Base-by-base conservation (phyloP, 2,329 filamentous ascomycete species). In the Aspergillus sp. region DNA sequence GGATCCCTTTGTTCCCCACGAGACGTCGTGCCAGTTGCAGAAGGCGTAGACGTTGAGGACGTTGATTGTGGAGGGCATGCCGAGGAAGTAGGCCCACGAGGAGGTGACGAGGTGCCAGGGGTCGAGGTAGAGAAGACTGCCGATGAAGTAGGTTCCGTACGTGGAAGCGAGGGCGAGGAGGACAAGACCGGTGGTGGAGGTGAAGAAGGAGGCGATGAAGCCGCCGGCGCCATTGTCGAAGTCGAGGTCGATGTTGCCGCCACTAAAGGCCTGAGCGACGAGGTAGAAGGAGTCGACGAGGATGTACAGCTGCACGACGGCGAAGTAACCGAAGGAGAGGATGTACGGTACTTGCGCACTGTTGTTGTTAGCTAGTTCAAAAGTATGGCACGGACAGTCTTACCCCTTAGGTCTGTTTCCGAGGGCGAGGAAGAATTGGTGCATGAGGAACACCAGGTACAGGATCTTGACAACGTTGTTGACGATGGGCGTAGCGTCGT, bases 71-170 rank as follows among this genome's bases (percentile, higher is more conserved):
- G 92, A 96, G 11, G 93, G 96, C 85, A 95, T 95, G 72, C 97
- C 86, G 57, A 96, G 79, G 68, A 98, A 82, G 75, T 99, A 99
- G 72, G 90, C 87, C 15, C 90, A 90, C 85, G 96, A 99, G 3
- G 93, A 97, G 73, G 95, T 95, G 81, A 98, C 96, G 93, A 99
- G 98, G 84, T 99, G 95, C 95, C 95, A 99, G 23, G 95, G 95
- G 76, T 99, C 95, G 70, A 97, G 82, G 80, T 99, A 99, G 77
- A 99, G 80, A 84, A 99, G 96, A 3, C 93, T 97, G 8, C 93
- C 93, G 57, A 98, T 81, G 73, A 93, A 98, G 86, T 99, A 97
- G 58, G 98, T 86, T 77, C 95, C 95, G 73, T 96, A 98, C 56
- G 96, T 99, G 62, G 93, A 90, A 61, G 93, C 86, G 64, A 99